Conservation (phyloP, 192 early-diverging fungal genomes). For the Glomus cerebriforme region DNA sequence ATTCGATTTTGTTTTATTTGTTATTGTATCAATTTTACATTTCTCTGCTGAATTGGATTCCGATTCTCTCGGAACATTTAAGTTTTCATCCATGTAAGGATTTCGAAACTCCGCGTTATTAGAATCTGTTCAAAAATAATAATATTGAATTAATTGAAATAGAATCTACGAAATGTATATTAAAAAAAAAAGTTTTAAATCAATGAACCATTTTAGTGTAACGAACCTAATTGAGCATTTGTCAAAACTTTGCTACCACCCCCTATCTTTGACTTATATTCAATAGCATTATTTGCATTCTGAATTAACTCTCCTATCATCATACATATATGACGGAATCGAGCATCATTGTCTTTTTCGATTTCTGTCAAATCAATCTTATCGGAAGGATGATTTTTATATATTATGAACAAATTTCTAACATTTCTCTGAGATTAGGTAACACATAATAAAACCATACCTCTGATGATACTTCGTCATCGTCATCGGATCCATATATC, state of each 20-base stretch:
- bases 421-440: not conserved
- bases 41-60: not conserved
- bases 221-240: slow-evolving; percentile 23
- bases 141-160: not conserved
- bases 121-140: not conserved
- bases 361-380: slow-evolving; percentile 14
- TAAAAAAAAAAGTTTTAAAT: not conserved
- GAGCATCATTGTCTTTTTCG: slow-evolving; percentile 19
- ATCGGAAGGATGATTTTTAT: not conserved
- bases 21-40: not conserved
- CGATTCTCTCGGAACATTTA: too few relatives aligned
- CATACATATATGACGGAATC: slow-evolving; percentile 16
- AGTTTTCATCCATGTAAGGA: not conserved
- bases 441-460: not conserved
- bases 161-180: not conserved
- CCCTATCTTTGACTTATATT: not conserved
- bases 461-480: slow-evolving; percentile 14
- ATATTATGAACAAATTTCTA: not conserved
- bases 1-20: not conserved
- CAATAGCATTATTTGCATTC: slow-evolving; percentile 11
- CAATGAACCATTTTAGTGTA: not conserved
- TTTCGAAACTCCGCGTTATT: not conserved
- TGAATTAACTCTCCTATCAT: slow-evolving; percentile 10
- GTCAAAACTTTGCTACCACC: slow-evolving; percentile 22
- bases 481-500: not conserved